A percentile compares a stretch with the other conserved stretches of the same genome.
Conservation (phyloP, 2,329 filamentous ascomycete genomes). For the Epichloe amarillans region DNA sequence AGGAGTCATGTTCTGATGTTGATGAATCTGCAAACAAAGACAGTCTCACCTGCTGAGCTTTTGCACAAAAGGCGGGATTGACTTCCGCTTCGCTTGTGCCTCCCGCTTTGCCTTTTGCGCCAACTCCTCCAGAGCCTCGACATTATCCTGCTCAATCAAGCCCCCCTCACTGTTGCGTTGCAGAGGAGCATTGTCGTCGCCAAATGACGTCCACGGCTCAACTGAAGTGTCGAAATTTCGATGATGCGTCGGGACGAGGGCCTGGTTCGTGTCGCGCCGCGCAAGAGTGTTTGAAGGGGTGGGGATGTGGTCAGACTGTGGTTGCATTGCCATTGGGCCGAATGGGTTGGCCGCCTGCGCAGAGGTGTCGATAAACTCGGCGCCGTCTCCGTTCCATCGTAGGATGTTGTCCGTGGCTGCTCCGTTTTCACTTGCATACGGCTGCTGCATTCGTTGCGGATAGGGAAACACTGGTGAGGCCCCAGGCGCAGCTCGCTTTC, state of each 20-base stretch:
- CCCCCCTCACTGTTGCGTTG: slow-evolving; percentile 23
- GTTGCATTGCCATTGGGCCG: slow-evolving; percentile 24
- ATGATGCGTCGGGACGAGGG: slow-evolving; percentile 31
- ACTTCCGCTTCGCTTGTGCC: slow-evolving; percentile 78
- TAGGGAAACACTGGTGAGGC: slow-evolving; percentile 48
- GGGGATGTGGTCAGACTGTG: slow-evolving; percentile 19
- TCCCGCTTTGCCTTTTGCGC: slow-evolving; percentile 76
- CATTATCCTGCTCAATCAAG: slow-evolving; percentile 47
- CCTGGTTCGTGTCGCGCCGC: slow-evolving; percentile 36
- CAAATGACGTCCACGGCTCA: slow-evolving; percentile 29
- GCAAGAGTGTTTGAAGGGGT: slow-evolving; percentile 37
- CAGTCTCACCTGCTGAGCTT: slow-evolving; percentile 79
- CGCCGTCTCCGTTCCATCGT: slow-evolving; percentile 31
- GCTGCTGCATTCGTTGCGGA: slow-evolving; percentile 35
- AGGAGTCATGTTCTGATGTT: not conserved
- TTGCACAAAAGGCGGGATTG: slow-evolving; percentile 94
- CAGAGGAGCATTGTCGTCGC: slow-evolving; percentile 27
- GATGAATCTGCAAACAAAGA: not conserved
- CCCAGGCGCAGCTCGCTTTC: slow-evolving; percentile 66
- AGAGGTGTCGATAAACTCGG: slow-evolving; percentile 23
- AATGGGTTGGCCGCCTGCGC: slow-evolving; percentile 23
- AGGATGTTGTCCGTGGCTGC: slow-evolving; percentile 33
- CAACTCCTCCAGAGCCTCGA: slow-evolving; percentile 67
- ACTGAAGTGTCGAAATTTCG: slow-evolving; percentile 25
- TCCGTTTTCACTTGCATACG: slow-evolving; percentile 31